Evolutionary conservation across 2,329 filamentous ascomycete species (phyloP), one percentile per base, ranked within the genome.

Genomic region (Aspergillus puulaauensis): DNA sequence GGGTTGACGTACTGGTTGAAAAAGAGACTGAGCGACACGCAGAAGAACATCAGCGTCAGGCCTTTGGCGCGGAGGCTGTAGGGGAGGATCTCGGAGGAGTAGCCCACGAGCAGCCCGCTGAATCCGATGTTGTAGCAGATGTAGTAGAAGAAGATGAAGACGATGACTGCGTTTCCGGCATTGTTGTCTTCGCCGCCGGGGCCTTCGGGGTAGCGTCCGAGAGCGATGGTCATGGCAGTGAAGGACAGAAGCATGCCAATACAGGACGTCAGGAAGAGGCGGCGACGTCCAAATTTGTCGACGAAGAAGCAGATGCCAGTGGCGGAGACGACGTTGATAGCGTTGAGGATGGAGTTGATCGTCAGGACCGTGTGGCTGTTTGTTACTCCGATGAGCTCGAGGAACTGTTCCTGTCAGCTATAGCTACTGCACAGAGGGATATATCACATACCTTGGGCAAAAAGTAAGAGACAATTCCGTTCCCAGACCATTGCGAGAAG

Each of bases 401-500:
- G 67, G 23, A 56, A 47, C 46, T 55, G 52, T 2, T 43, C 11
- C 8, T 33, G 44, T 55, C 17, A 49, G 52, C 7, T 31, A 11
- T 33, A 2, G 21, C 8, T 40, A 6, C 12, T 21, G 1, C 2
- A 7, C 7, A 15, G 21, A 8, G 11, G 4, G 4, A 11, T 11
- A 23, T n/a, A 15, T 6, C 21, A 46, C 45, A 12, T 11, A 78
- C 69, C 27, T 71, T 64, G 27, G 65, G 64, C 39, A 79, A 65
- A 56, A 77, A 78, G 63, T 78, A 78, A 0, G 68, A 72, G 15
- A 79, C 68, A 0, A 79, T 60, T 0, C 70, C 73, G 60, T 84
- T 84, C 35, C 83, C 83, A 54, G 78, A 82, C 81, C 81, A 85
- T 61, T 86, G 83, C 8, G 79, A 80, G 73, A 85, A 85, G 61